Conservation (phyloP, 495 filamentous ascomycete genomes). For the Penicillium subrubescens region DNA sequence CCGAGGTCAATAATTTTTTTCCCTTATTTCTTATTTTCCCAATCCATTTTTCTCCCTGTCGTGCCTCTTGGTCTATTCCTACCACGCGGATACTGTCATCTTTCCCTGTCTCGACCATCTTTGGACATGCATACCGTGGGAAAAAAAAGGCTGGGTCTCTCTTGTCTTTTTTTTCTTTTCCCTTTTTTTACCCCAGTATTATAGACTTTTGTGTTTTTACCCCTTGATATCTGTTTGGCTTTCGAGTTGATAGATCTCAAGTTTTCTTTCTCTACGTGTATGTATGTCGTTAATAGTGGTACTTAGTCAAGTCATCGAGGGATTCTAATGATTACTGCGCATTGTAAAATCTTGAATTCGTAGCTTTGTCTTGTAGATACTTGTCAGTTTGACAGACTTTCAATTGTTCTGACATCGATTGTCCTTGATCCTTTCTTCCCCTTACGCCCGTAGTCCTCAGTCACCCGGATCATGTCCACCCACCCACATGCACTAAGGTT, state of each 20-base stretch:
- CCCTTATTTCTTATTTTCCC: constrained; percentile 28
- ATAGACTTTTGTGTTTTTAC: constrained; percentile 49
- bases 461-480: neutral
- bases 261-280: constrained; percentile 49
- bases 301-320: constrained; percentile 44
- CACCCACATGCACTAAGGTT: no score
- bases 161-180: constrained; percentile 18
- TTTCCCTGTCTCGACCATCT: constrained; percentile 26
- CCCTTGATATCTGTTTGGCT: constrained; percentile 36
- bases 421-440: no score
- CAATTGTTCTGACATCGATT: no score
- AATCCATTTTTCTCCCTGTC: constrained; percentile 3
- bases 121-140: constrained; percentile 36
- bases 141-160: constrained; percentile 23
- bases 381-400: neutral
- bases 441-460: neutral
- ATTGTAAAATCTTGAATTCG: constrained; percentile 1
- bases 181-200: constrained; percentile 39
- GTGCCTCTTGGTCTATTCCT: constrained; percentile 25
- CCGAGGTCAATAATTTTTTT: constrained; percentile 34
- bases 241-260: constrained; percentile 41
- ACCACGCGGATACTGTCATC: constrained; percentile 25
- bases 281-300: constrained; percentile 56
- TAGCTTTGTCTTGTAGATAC: neutral
- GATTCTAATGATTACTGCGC: constrained; percentile 30